A percentile compares a stretch with the other conserved stretches of the same genome.
phyloP scores from a whole-genome alignment of 2,329 filamentous ascomycete species.

The Curvularia spicifera region DNA sequence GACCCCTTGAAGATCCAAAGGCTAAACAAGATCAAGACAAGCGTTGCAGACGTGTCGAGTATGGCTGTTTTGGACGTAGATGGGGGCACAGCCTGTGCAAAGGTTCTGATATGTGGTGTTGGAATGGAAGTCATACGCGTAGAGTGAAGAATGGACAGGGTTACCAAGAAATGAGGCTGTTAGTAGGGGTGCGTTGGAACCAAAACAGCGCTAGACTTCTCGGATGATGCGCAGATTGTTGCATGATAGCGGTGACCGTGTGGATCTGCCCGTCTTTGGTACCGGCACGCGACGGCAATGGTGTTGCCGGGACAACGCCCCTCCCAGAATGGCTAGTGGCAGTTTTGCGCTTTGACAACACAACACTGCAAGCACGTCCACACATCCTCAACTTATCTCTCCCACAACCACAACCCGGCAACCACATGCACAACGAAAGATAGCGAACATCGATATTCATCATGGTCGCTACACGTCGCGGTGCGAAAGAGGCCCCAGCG shows the following conservation, averaged over 20 bases:
- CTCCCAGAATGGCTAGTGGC: slow-evolving; percentile 15
- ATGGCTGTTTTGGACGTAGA: slow-evolving; percentile 51
- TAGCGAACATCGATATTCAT: slow-evolving; percentile 26
- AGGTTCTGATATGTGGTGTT: slow-evolving; percentile 43
- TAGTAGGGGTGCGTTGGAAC: neutral
- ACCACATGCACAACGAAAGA: slow-evolving; percentile 19
- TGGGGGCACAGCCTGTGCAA: slow-evolving; percentile 12
- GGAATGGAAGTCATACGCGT: slow-evolving; percentile 44
- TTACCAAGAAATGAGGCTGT: neutral
- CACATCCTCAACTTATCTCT: slow-evolving; percentile 20
- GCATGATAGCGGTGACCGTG: slow-evolving; percentile 1
- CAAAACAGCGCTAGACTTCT: neutral
- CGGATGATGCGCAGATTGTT: neutral
- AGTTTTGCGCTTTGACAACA: slow-evolving; percentile 34
- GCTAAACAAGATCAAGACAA: slow-evolving; percentile 49
- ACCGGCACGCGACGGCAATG: slow-evolving; percentile 2
- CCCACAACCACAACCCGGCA: slow-evolving; percentile 14
- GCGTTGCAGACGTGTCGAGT: slow-evolving; percentile 63
- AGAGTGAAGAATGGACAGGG: slow-evolving; percentile 7
- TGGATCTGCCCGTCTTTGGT: neutral
- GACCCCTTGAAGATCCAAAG: slow-evolving; percentile 41
- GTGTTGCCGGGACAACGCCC: slow-evolving; percentile 27
- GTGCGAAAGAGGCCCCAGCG: slow-evolving; percentile 35
- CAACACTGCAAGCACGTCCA: slow-evolving; percentile 26
- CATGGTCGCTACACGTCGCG: slow-evolving; percentile 45